A percentile compares a stretch with the other conserved stretches of the same genome.
Conservation (phyloP, 1,139 yeast genomes). For the Saccharomycopsis crataegensis region DNA sequence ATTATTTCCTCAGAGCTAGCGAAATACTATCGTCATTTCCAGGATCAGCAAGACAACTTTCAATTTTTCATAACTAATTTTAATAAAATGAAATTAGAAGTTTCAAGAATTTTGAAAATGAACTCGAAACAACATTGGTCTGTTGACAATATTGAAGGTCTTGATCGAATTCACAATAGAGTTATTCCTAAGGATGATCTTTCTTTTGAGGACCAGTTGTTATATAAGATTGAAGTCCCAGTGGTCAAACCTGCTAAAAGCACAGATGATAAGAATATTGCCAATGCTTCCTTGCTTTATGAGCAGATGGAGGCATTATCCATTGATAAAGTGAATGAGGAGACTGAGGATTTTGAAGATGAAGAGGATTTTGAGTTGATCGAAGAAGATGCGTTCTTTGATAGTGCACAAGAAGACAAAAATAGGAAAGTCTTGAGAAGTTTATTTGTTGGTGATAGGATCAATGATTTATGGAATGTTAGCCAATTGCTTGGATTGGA, state of each 20-base stretch:
- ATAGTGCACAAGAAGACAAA: slow-evolving; percentile 48
- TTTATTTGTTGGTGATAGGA: slow-evolving; percentile 62
- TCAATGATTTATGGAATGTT: slow-evolving; percentile 65
- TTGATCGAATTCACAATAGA: slow-evolving; percentile 55
- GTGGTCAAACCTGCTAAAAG: slow-evolving; percentile 21
- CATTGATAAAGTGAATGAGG: slow-evolving; percentile 21
- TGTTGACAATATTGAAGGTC: slow-evolving; percentile 61
- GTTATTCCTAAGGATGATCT: slow-evolving; percentile 46
- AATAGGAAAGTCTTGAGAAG: slow-evolving; percentile 67
- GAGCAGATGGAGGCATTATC: slow-evolving; percentile 20
- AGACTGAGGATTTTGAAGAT: slow-evolving; percentile 10
- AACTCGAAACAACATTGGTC: slow-evolving; percentile 32
- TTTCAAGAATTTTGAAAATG: slow-evolving; percentile 32
- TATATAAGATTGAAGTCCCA: slow-evolving; percentile 37
- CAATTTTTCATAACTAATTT: slow-evolving; percentile 44
- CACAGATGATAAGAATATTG: slow-evolving; percentile 9
- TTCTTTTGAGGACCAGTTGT: slow-evolving; percentile 37
- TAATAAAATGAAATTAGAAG: slow-evolving; percentile 38
- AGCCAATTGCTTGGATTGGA: slow-evolving; percentile 68
- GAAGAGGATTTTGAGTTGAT: slow-evolving; percentile 34
- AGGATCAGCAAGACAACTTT: slow-evolving; percentile 57
- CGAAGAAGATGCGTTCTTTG: slow-evolving; percentile 35
- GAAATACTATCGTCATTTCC: slow-evolving; percentile 44
- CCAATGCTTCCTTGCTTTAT: slow-evolving; percentile 17
- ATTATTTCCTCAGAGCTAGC: slow-evolving; percentile 43